Percentiles rank a stretch among this genome's conserved stretches.
phyloP scores from a whole-genome alignment of 768 basidiomycete species.

The Russula ochroleuca region DNA sequence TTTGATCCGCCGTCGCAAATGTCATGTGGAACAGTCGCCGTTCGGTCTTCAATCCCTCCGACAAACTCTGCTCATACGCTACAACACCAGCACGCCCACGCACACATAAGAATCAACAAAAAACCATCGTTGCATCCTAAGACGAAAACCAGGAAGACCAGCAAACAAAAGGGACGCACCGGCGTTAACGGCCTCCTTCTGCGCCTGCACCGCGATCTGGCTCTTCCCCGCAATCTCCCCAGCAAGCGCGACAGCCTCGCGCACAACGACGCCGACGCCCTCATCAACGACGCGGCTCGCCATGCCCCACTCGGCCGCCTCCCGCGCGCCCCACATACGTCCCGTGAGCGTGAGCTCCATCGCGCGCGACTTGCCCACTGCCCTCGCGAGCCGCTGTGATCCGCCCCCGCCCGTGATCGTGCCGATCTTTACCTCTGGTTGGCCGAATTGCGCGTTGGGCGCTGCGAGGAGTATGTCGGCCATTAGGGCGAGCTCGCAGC shows the following conservation, averaged over 20 bases:
- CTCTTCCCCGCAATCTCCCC: constrained; percentile 78
- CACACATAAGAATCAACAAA: background rate
- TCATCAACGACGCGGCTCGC: constrained; percentile 72
- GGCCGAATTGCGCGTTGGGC: constrained; percentile 87
- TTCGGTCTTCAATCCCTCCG: constrained; percentile 84
- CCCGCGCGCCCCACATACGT: constrained; percentile 69
- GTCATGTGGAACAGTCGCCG: constrained; percentile 84
- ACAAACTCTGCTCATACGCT: constrained; percentile 78
- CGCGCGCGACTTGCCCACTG: constrained; percentile 86
- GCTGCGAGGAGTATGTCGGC: constrained; percentile 93
- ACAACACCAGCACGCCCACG: background rate
- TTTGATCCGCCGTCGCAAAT: constrained; percentile 93
- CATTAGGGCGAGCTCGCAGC: constrained; percentile 94
- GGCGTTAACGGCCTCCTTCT: constrained; percentile 91
- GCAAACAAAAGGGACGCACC: constrained; percentile 39
- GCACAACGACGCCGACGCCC: constrained; percentile 73
- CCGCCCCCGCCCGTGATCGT: constrained; percentile 95
- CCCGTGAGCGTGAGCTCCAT: constrained; percentile 96
- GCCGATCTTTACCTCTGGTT: constrained; percentile 94
- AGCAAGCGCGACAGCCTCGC: constrained; percentile 81
- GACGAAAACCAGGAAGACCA: background rate
- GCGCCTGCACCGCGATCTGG: constrained; percentile 75
- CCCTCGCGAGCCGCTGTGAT: constrained; percentile 80
- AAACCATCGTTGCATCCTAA: too few relatives aligned
- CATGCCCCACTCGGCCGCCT: constrained; percentile 86